Evolutionary conservation across 371 early-diverging fungal genomes (phyloP), one percentile per base, ranked within the genome.

Genomic region (Mortierella sp.): DNA sequence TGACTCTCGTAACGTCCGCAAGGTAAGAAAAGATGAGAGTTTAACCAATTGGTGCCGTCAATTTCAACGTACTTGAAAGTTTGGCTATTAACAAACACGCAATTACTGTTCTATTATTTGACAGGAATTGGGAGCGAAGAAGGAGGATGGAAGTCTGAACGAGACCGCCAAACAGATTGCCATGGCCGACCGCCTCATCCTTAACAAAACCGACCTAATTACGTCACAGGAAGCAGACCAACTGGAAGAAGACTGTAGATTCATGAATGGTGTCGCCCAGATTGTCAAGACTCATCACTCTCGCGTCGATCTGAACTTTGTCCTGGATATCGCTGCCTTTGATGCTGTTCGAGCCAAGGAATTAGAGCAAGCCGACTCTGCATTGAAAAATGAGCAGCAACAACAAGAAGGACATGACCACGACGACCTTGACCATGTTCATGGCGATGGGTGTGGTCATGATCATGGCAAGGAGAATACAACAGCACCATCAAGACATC

Each of bases 141-240:
- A 81, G 44, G 77, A 85, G 19, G 80, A 85, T 28, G 85, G 85
- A 45, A 77, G 85, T 1, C 76, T 85, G 78, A 90, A 92, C 60
- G 88, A 89, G 77, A 88, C 88, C n/a, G 83, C 80, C 73, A 96
- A 97, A 73, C 99, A 99, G 87, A 94, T 99, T 19, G 99, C 99
- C 6, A 92, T 98, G 89, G 97, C 98, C 11, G 99, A 99, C 86
- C 95, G 97, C 34, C 94, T 99, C 26, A 89, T 99, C 13, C 86
- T 99, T 74, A 99, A 99, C 92, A 99, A 99, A 87, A 92, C 91
- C n/a, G 99, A 99, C 82, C 84, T 98, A 28, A 91, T 98, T 2
- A 78, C 79, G 0, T 85, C 89, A 19, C 63, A 87, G 10, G 91
- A 92, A 47, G 68, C 94, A 34, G 79, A 82, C 38, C 75, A 82